A percentile compares a stretch with the other conserved stretches of the same genome.
Evolutionary conservation across 1,284 basidiomycete species (phyloP).

Genomic region (Trichosporon sp.): DNA sequence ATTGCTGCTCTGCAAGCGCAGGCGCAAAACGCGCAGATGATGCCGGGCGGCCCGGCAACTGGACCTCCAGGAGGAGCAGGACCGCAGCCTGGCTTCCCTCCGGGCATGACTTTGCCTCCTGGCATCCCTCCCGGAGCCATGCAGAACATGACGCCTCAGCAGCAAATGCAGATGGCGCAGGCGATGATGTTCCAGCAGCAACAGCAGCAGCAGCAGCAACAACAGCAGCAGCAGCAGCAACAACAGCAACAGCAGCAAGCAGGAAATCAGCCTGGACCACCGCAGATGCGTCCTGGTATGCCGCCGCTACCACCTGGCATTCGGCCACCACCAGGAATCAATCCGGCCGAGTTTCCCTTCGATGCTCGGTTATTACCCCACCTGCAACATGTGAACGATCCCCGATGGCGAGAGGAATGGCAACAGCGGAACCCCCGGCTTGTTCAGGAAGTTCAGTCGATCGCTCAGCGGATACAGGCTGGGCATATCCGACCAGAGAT

Average conservation of each 20-base stretch:
- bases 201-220: conserved; percentile 12
- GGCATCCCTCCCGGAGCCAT: conserved; percentile 7
- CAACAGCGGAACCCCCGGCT: conserved; percentile 26
- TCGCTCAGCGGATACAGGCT: conserved; percentile 21
- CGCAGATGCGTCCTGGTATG: conserved; percentile 9
- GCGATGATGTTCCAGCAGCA: conserved; percentile 30
- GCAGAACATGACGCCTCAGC: conserved; percentile 24
- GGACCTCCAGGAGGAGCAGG: background rate
- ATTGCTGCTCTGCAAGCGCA: conserved; percentile 24
- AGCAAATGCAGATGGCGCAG: conserved; percentile 35
- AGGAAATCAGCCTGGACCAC: background rate
- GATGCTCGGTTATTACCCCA: conserved; percentile 32
- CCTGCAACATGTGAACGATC: conserved; percentile 25
- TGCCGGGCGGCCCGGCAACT: background rate
- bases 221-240: conserved; percentile 18
- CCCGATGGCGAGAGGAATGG: conserved; percentile 33
- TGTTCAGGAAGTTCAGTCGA: conserved; percentile 19
- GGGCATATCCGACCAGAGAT: conserved; percentile 29
- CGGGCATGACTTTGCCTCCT: background rate
- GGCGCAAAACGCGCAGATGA: conserved; percentile 20
- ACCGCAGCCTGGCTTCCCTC: conserved; percentile 7
- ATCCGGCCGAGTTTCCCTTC: conserved; percentile 39
- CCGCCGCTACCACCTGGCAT: conserved; percentile 8
- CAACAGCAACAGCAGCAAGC: background rate
- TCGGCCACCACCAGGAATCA: conserved; percentile 14